Conservation (phyloP, 768 basidiomycete species). For the Sarcodon sp. region DNA sequence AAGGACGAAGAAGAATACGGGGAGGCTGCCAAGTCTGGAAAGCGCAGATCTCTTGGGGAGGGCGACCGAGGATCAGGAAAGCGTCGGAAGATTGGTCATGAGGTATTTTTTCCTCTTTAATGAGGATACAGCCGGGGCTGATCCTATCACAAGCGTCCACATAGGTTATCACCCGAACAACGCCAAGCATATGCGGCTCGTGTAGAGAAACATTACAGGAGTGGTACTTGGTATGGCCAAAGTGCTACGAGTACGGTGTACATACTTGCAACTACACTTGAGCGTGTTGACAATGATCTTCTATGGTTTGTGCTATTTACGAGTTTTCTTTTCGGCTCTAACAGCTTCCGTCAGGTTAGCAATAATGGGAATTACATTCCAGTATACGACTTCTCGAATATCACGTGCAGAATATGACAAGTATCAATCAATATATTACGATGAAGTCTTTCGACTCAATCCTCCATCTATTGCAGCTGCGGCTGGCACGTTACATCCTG, state of each 20-base stretch:
- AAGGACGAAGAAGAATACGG: slow-evolving; percentile 32
- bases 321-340: slow-evolving; percentile 1
- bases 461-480: slow-evolving; percentile 31
- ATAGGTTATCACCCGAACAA: slow-evolving; percentile 58
- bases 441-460: slow-evolving; percentile 91
- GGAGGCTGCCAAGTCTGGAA: slow-evolving; percentile 25
- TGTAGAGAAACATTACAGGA: slow-evolving; percentile 71
- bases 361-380: slow-evolving; percentile 86
- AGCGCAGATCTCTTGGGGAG: slow-evolving; percentile 33
- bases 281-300: slow-evolving; percentile 86
- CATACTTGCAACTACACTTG: slow-evolving; percentile 79
- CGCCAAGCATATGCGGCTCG: slow-evolving; percentile 47
- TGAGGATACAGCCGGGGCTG: neutral
- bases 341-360: slow-evolving; percentile 49
- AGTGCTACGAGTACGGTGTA: slow-evolving; percentile 85
- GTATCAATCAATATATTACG: slow-evolving; percentile 68
- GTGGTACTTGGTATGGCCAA: slow-evolving; percentile 82
- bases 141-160: slow-evolving; percentile 23
- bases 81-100: slow-evolving; percentile 15
- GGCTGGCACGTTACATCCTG: slow-evolving; percentile 48
- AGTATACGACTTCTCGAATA: slow-evolving; percentile 82
- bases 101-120: neutral
- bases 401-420: slow-evolving; percentile 77
- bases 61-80: slow-evolving; percentile 33
- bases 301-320: slow-evolving; percentile 50